A percentile compares a stretch with the other conserved stretches of the same genome.
phyloP scores from a whole-genome alignment of 2,329 filamentous ascomycete species.

The Penicillium fuscoglaucum region DNA sequence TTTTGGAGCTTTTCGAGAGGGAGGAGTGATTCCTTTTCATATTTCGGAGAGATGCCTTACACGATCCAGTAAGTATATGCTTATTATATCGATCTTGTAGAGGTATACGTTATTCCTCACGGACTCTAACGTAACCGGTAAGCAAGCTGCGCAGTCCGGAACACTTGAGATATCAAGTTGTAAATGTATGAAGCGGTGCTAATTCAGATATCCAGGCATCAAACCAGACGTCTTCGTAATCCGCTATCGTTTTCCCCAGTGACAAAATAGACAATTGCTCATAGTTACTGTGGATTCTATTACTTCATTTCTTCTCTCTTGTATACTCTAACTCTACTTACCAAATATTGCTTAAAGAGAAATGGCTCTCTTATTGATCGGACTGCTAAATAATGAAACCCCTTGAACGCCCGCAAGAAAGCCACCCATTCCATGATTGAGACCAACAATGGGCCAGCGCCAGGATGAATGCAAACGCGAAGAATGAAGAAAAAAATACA shows the following conservation, averaged over 20 bases:
- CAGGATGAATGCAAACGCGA: slow-evolving; percentile 11
- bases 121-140: too few relatives aligned
- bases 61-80: too few relatives aligned
- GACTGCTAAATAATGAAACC: neutral
- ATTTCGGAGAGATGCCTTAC: too few relatives aligned
- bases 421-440: neutral
- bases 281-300: neutral
- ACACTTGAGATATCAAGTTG: too few relatives aligned
- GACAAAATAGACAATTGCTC: neutral
- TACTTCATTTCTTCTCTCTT: neutral
- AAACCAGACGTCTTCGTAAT: too few relatives aligned
- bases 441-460: slow-evolving; percentile 7
- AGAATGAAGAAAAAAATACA: neutral
- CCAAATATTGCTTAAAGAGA: neutral
- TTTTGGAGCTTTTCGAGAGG: too few relatives aligned
- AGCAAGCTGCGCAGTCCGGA: too few relatives aligned
- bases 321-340: neutral
- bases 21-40: too few relatives aligned
- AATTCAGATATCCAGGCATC: too few relatives aligned
- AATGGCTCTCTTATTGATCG: neutral
- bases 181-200: too few relatives aligned
- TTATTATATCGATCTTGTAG: too few relatives aligned
- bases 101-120: too few relatives aligned
- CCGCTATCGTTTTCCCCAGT: neutral
- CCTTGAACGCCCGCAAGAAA: slow-evolving; percentile 7